Base-by-base conservation (phyloP, 768 basidiomycete species). In the Amanita molliuscula region DNA sequence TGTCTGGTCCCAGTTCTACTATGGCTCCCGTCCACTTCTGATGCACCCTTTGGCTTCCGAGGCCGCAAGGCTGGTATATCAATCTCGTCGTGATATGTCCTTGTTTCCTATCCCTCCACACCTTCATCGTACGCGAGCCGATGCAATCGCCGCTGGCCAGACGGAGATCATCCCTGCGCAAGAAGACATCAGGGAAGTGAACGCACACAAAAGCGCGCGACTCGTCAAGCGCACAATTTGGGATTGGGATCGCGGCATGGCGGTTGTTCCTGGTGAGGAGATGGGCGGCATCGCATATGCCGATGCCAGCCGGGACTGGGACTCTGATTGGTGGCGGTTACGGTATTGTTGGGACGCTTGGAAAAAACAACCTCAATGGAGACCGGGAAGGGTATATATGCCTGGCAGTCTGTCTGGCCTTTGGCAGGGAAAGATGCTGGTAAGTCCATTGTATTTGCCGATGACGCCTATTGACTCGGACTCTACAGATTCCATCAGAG, bases 391-490 rank as follows among this genome's bases (percentile, higher is more conserved):
- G 26, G 61, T 67, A 18, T 81, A 78, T 59, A 68, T 68, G 2
- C 71, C 70, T 0, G 84, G 83, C 5, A 58, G 67, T 2, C 65
- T 84, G 56, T 62, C 60, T 18, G 83, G 83, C 2, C 64, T 75
- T 4, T 85, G 78, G 80, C 73, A 80, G 52, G 84, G 85, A 3
- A 68, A 77, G 16, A 71, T 82, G 62, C 64, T 79, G 48, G 82
- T 84, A 47, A 52, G 80, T 50, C 6, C 16, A 34, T 43, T 9
- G 8, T n/a, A 29, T 6, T 31, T 11, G 6, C 18, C 5, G 2
- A 49, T 25, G 11, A 4, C 33, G 9, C n/a, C 6, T 18, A 25
- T 15, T 15, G 11, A 40, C 43, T 48, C 23, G 29, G 6, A 23
- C 38, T 29, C 29, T 9, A 7, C 16, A 50, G 49, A 50, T 50